Evolutionary conservation across 345 rosid species (phyloP), one percentile per base, ranked within the genome.

Genomic region (Hibiscus mutabilis): DNA sequence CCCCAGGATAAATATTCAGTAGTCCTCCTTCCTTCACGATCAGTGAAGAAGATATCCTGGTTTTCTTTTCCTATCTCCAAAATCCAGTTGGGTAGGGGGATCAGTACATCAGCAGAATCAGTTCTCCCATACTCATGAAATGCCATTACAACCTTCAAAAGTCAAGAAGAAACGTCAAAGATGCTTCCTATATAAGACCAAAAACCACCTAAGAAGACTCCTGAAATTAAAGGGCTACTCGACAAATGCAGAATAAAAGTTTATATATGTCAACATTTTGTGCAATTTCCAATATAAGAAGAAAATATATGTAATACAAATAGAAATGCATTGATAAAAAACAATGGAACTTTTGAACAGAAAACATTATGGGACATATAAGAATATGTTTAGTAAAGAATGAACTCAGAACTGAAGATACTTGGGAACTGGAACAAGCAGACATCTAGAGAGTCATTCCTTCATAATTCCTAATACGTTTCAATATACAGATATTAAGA

Each of bases 61-160:
- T 93, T 91, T 56, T 84, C 87, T 88, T 89, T 93, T 31, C 97
- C 98, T 70, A 91, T 85, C 72, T 91, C 97, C 78, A 91, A 72
- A 80, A 93, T 82, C 98, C 98, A 93, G 10, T 87, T 92, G n/a
- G 98, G 97, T 62, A 93, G 87, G n/a, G 93, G 74, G 77, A 87
- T 83, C 70, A 84, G 69, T 53, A 76, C 76, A 40, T 81, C 84
- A 72, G 78, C 80, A 51, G 96, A 72, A 70, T 83, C 86, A 69
- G 75, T 83, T 80, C 86, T 87, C 80, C 91, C 90, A 83, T 78
- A 86, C 73, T 93, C 98, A 76, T 93, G 96, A 86, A 91, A 93
- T 72, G 95, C 96, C 96, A 94, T 82, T 68, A 88, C 93, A 75
- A 91, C 96, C 98, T 94, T 82, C 87, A 86, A 33, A 74, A 74